Conservation (phyloP, 169 alveolate species). For the Plasmodium falciparum region DNA sequence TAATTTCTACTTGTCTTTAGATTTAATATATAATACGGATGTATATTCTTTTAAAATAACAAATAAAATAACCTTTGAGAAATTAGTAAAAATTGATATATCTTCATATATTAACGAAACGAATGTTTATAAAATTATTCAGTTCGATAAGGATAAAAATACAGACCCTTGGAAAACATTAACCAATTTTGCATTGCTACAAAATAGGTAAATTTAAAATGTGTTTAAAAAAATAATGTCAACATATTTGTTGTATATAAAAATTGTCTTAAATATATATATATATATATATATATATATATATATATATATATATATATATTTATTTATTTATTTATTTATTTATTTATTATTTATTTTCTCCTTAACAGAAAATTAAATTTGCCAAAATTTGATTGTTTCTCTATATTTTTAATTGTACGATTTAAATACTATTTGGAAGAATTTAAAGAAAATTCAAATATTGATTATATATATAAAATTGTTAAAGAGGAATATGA, state of each 20-base stretch:
- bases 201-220: constrained; percentile 29
- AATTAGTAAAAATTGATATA: constrained; percentile 43
- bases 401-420: constrained; percentile 49
- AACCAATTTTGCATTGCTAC: constrained; percentile 34
- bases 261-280: neutral
- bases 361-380: constrained; percentile 28
- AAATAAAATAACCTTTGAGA: constrained; percentile 56
- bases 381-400: constrained; percentile 59
- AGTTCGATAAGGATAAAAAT: constrained; percentile 36
- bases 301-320: neutral
- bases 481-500: constrained; percentile 56
- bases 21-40: constrained; percentile 49
- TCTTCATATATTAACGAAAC: constrained; percentile 58
- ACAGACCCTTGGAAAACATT: constrained; percentile 41
- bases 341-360: neutral
- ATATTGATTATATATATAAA: constrained; percentile 63
- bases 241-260: neutral
- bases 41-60: constrained; percentile 51
- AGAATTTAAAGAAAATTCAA: constrained; percentile 63
- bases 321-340: neutral
- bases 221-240: too few relatives aligned
- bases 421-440: constrained; percentile 71
- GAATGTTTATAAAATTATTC: constrained; percentile 48
- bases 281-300: constrained; percentile 1
- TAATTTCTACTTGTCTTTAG: constrained; percentile 54